A percentile compares a stretch with the other conserved stretches of the same genome.
Conservation (phyloP, 306 rosid species). For the Inga laurina region DNA sequence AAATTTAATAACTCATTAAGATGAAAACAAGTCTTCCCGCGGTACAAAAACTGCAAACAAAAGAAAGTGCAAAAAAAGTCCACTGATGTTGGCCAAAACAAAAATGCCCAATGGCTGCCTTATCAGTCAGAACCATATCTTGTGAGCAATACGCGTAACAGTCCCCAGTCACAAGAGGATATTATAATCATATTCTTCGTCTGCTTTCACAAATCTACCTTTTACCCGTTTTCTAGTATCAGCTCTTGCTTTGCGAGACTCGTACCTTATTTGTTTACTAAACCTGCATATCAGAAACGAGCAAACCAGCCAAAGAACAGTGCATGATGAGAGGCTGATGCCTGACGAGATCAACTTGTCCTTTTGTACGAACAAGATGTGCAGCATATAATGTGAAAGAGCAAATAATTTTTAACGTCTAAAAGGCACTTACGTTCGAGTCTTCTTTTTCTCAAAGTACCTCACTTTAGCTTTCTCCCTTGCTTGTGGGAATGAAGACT, state of each 20-base stretch:
- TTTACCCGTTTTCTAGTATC: conserved; percentile 90
- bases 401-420: neutral
- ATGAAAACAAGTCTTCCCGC: neutral
- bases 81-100: neutral
- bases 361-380: neutral
- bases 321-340: neutral
- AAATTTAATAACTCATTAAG: neutral
- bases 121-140: conserved; percentile 36
- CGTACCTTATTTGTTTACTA: conserved; percentile 94
- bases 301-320: conserved; percentile 23
- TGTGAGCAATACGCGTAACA: conserved; percentile 37
- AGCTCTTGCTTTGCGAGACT: conserved; percentile 91
- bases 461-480: conserved; percentile 85
- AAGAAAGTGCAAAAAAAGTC: neutral
- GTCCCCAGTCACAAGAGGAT: conserved; percentile 53
- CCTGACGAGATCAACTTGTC: neutral
- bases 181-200: conserved; percentile 73
- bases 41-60: neutral
- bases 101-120: conserved; percentile 27
- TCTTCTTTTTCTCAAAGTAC: conserved; percentile 89
- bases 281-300: conserved; percentile 55
- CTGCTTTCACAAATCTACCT: conserved; percentile 87
- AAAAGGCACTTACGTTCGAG: conserved; percentile 58
- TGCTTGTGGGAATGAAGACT: conserved; percentile 57
- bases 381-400: neutral